These are phyloP conservation scores for Rhodotorula taiwanensis DNA, from an alignment of 768 basidiomycete genomes.

Conservation along the genomic window DNA sequence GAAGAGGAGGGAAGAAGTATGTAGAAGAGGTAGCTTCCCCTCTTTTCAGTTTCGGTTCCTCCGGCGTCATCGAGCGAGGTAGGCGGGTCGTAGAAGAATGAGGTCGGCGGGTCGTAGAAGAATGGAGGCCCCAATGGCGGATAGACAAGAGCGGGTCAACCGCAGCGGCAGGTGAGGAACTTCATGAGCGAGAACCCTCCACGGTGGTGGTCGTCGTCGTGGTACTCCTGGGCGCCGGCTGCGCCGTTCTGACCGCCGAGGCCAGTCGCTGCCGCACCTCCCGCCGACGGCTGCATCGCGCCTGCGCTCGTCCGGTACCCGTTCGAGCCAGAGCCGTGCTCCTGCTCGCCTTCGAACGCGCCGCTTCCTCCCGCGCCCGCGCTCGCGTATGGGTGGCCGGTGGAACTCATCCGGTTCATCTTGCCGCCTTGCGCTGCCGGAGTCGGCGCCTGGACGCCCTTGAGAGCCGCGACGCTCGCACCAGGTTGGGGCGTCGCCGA, in stretches of 20 bases:
- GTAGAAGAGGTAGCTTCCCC: too few species aligned
- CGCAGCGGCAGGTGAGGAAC: slow-evolving; percentile 40
- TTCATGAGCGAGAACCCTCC: slow-evolving; percentile 37
- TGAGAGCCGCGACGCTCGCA: slow-evolving; percentile 33
- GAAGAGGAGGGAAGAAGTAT: background rate
- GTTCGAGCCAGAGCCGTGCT: background rate
- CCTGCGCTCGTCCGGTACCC: slow-evolving; percentile 9
- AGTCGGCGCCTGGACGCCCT: slow-evolving; percentile 15
- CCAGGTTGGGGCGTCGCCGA: slow-evolving; percentile 19
- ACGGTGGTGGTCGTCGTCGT: slow-evolving; percentile 24
- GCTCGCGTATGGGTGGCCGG: slow-evolving; percentile 31
- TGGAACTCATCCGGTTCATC: background rate
- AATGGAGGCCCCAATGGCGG: too few species aligned
- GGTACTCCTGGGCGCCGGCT: slow-evolving; percentile 31
- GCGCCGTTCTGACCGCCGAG: too few species aligned
- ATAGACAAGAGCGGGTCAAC: slow-evolving; percentile 14
- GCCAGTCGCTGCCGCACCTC: background rate
- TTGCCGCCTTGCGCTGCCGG: background rate
- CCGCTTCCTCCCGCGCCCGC: background rate
- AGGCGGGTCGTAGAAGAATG: too few species aligned
- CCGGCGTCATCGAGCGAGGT: too few species aligned
- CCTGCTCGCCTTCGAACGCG: background rate
- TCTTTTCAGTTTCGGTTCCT: too few species aligned
- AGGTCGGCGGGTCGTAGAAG: too few species aligned
- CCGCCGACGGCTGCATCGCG: background rate